Evolutionary conservation across 2,329 filamentous ascomycete species (phyloP).

Genomic region (Coleophoma eucalyptorum): DNA sequence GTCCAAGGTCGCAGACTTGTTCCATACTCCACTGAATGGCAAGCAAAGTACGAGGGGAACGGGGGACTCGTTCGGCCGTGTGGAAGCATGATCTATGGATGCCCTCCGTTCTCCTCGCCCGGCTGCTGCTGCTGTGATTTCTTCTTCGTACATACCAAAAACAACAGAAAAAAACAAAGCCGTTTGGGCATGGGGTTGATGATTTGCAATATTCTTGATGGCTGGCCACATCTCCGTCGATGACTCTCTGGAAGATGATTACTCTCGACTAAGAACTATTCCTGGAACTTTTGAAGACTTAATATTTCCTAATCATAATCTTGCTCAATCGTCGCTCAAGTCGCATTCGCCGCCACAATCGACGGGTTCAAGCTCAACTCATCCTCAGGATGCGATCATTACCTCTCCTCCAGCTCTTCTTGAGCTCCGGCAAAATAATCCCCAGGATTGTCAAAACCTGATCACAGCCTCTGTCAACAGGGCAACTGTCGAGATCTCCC

Average conservation of each 20-base stretch:
- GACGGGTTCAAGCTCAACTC: background rate
- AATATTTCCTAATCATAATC: conserved; percentile 8
- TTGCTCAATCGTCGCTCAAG: conserved; percentile 1
- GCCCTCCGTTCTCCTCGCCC: background rate
- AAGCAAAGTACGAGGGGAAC: background rate
- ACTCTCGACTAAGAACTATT: background rate
- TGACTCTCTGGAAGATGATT: conserved; percentile 10
- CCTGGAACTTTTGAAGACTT: conserved; percentile 2
- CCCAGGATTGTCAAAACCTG: conserved; percentile 11
- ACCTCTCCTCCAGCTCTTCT: conserved; percentile 7
- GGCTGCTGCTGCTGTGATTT: background rate
- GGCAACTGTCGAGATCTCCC: conserved; percentile 13
- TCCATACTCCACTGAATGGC: background rate
- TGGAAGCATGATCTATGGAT: background rate
- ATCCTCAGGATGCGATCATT: conserved; percentile 6
- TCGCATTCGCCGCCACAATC: conserved; percentile 1
- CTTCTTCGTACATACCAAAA: background rate
- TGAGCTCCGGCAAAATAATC: conserved; percentile 12
- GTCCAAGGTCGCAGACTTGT: background rate
- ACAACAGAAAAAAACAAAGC: background rate
- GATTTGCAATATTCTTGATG: conserved; percentile 9
- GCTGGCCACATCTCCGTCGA: conserved; percentile 10
- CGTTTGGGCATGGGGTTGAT: conserved; percentile 7
- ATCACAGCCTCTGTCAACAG: conserved; percentile 14
- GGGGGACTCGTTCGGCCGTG: background rate